Percentiles rank a stretch among this genome's conserved stretches.
phyloP scores from a whole-genome alignment of 2,329 filamentous ascomycete species.

The Neopestalotiopsis sp. region DNA sequence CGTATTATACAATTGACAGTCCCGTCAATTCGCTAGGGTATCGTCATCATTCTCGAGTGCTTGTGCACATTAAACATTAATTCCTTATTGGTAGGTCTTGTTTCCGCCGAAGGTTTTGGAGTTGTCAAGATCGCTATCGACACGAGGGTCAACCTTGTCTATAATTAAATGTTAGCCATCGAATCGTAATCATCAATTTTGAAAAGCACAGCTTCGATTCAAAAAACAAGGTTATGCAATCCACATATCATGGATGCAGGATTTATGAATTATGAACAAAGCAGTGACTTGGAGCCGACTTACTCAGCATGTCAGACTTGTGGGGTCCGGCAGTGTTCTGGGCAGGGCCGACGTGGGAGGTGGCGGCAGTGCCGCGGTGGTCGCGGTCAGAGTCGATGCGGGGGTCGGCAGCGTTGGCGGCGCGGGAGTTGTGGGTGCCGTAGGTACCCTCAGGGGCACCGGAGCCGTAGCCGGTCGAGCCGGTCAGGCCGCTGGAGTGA shows the following conservation, averaged over 20 bases:
- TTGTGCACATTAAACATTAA: no score
- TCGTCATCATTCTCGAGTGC: slow-evolving; percentile 20
- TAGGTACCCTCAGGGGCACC: slow-evolving; percentile 22
- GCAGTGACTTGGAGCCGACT: not conserved
- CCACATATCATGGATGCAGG: no score
- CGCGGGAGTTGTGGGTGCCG: slow-evolving; percentile 33
- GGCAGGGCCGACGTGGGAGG: slow-evolving; percentile 9
- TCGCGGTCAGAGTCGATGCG: slow-evolving; percentile 41
- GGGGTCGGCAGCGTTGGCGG: slow-evolving; percentile 30
- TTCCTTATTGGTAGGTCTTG: slow-evolving; percentile 52
- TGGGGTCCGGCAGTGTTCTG: slow-evolving; percentile 30
- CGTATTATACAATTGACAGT: not conserved
- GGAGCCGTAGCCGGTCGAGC: slow-evolving; percentile 18
- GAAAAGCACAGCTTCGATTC: not conserved
- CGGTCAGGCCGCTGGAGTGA: slow-evolving; percentile 41
- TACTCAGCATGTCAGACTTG: slow-evolving; percentile 21
- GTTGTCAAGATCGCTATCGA: slow-evolving; percentile 62
- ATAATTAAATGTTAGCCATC: not conserved
- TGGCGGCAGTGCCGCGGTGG: slow-evolving; percentile 33
- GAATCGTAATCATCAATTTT: not conserved
- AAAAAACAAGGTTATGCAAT: not conserved
- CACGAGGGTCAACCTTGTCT: slow-evolving; percentile 62
- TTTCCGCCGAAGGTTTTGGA: slow-evolving; percentile 60
- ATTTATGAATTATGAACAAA: no score
- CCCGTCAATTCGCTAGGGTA: not conserved